phyloP scores from a whole-genome alignment of 108 stramenopile genomes.

The Nitzschia inconspicua region DNA sequence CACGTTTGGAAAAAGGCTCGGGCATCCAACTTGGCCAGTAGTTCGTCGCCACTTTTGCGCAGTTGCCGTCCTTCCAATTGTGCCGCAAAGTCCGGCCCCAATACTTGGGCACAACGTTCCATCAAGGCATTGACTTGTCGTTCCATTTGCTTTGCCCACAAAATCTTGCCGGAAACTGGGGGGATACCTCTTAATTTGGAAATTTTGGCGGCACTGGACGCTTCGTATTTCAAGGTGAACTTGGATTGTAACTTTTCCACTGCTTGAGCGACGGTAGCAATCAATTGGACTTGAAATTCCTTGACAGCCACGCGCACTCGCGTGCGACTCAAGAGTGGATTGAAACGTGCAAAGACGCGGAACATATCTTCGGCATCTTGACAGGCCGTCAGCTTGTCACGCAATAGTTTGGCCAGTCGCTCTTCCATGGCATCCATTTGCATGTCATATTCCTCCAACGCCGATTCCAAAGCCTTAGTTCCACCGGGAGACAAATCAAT shows the following conservation, averaged over 20 bases:
- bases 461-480: slow-evolving; percentile 52
- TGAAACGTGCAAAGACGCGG: slow-evolving; percentile 91
- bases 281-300: slow-evolving; percentile 92
- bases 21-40: slow-evolving; percentile 91
- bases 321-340: slow-evolving; percentile 90
- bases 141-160: slow-evolving; percentile 99
- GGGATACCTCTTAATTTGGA: slow-evolving; percentile 91
- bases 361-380: slow-evolving; percentile 98
- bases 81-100: slow-evolving; percentile 95
- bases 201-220: slow-evolving; percentile 60
- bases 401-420: slow-evolving; percentile 66
- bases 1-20: slow-evolving; percentile 77
- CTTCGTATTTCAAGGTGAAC: slow-evolving; percentile 90
- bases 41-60: slow-evolving; percentile 89
- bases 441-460: slow-evolving; percentile 78
- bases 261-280: slow-evolving; percentile 86
- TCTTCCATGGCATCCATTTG: slow-evolving; percentile 87
- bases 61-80: slow-evolving; percentile 94
- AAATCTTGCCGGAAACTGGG: slow-evolving; percentile 92
- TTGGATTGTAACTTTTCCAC: slow-evolving; percentile 90
- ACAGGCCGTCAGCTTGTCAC: slow-evolving; percentile 76
- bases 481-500: slow-evolving; percentile 73
- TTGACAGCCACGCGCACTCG: slow-evolving; percentile 91
- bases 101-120: slow-evolving; percentile 90
- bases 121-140: slow-evolving; percentile 90